Percentiles rank a stretch among this genome's conserved stretches.
Evolutionary conservation across 305 asterid genomes (phyloP).

Genomic region (Solanum hybrid): DNA sequence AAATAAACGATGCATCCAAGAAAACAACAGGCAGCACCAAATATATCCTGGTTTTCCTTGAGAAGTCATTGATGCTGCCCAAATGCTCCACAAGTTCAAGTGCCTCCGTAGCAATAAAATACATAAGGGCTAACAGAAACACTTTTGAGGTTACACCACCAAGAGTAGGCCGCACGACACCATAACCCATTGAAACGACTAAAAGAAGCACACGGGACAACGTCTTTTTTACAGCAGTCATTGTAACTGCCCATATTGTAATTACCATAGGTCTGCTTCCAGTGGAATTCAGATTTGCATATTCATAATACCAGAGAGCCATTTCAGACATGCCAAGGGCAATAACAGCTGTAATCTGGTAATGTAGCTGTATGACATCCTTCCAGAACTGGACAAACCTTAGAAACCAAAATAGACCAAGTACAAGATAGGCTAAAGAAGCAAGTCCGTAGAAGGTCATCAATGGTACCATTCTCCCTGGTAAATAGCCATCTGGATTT

Average conservation of each 20-base stretch:
- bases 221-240: slow-evolving; percentile 25
- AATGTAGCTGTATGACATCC: slow-evolving; percentile 27
- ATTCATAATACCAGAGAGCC: slow-evolving; percentile 37
- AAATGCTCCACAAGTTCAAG: slow-evolving; percentile 32
- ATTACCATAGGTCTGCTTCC: slow-evolving; percentile 29
- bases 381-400: slow-evolving; percentile 21
- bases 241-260: slow-evolving; percentile 31
- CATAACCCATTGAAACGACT: slow-evolving; percentile 37
- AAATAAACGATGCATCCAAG: slow-evolving; percentile 29
- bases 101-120: slow-evolving; percentile 25
- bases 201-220: slow-evolving; percentile 28
- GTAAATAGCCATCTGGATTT: slow-evolving; percentile 33
- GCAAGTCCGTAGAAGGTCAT: slow-evolving; percentile 26
- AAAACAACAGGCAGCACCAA: slow-evolving; percentile 29
- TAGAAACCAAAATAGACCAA: slow-evolving; percentile 31
- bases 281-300: slow-evolving; percentile 27
- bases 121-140: slow-evolving; percentile 4
- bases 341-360: slow-evolving; percentile 29
- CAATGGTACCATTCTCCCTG: slow-evolving; percentile 29
- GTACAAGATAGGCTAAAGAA: slow-evolving; percentile 29
- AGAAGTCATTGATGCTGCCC: slow-evolving; percentile 30
- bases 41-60: slow-evolving; percentile 27
- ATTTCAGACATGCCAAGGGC: slow-evolving; percentile 38
- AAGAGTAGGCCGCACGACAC: slow-evolving; percentile 27
- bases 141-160: slow-evolving; percentile 25